Conservation (phyloP, 352 stramenopile genomes). For the Phytophthora sansomeana region DNA sequence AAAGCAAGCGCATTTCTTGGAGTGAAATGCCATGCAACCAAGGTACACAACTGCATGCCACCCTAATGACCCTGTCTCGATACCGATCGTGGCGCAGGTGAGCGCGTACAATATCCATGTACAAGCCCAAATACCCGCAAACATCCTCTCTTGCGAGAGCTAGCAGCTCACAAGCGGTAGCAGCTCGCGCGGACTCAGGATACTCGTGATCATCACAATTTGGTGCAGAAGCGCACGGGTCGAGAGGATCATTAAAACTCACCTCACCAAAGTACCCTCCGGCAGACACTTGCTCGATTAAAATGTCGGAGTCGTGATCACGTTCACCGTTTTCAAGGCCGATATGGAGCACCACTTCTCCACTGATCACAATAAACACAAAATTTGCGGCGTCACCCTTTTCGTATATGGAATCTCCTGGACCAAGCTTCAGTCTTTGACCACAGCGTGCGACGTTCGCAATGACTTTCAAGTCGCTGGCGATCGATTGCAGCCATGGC, state of each 20-base stretch:
- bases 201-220: constrained; percentile 49
- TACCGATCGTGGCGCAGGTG: constrained; percentile 63
- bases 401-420: constrained; percentile 64
- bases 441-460: constrained; percentile 57
- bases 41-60: constrained; percentile 47
- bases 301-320: neutral
- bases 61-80: constrained; percentile 56
- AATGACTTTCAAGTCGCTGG: constrained; percentile 49
- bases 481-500: constrained; percentile 72
- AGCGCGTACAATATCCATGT: constrained; percentile 72
- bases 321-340: neutral
- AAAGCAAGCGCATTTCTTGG: constrained; percentile 62
- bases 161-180: constrained; percentile 48
- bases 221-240: neutral
- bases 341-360: constrained; percentile 49
- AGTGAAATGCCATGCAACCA: constrained; percentile 57
- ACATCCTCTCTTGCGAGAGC: constrained; percentile 64
- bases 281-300: constrained; percentile 44
- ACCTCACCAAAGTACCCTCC: constrained; percentile 76
- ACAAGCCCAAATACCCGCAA: constrained; percentile 64
- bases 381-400: constrained; percentile 67
- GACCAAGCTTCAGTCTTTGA: constrained; percentile 49
- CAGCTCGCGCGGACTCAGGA: constrained; percentile 50
- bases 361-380: constrained; percentile 70
- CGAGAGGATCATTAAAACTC: constrained; percentile 38